Conservation (phyloP, 495 filamentous ascomycete species). For the Penicillium mononematosum region DNA sequence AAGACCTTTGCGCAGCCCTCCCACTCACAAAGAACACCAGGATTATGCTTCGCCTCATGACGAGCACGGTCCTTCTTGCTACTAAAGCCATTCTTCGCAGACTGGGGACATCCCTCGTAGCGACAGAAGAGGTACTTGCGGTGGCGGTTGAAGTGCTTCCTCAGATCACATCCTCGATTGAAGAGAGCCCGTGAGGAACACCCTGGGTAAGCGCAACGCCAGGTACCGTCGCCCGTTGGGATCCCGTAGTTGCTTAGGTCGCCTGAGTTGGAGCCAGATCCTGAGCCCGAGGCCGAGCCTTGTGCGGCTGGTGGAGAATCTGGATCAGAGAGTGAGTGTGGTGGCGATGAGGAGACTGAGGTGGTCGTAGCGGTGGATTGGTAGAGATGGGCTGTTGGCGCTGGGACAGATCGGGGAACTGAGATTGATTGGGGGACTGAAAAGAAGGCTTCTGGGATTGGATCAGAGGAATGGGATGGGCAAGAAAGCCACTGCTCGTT, state of each 20-base stretch:
- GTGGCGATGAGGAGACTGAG: slow-evolving; percentile 20
- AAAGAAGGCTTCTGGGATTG: slow-evolving; percentile 18
- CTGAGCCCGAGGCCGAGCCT: background rate
- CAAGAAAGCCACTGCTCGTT: slow-evolving; percentile 21
- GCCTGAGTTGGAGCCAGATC: slow-evolving; percentile 14
- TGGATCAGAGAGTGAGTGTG: slow-evolving; percentile 22
- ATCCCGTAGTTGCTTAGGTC: slow-evolving; percentile 37
- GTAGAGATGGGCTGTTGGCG: background rate
- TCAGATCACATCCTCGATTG: slow-evolving; percentile 60
- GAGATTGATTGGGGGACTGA: background rate
- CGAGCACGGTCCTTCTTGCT: slow-evolving; percentile 63
- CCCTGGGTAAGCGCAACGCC: slow-evolving; percentile 57
- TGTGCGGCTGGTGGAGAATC: background rate
- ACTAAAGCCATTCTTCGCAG: slow-evolving; percentile 56
- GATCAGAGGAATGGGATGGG: slow-evolving; percentile 3
- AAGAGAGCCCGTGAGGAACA: slow-evolving; percentile 58
- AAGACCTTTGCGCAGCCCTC: slow-evolving; percentile 58
- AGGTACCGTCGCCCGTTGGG: slow-evolving; percentile 35
- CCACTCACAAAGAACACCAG: slow-evolving; percentile 57
- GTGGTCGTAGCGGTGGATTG: background rate
- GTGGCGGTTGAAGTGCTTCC: slow-evolving; percentile 65
- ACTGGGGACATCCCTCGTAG: slow-evolving; percentile 58
- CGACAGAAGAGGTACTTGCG: slow-evolving; percentile 63
- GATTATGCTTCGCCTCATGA: slow-evolving; percentile 64
- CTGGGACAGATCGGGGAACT: background rate